These are phyloP conservation scores for Mycena belliarum DNA, from an alignment of 768 basidiomycete species.

Conservation along the genomic window DNA sequence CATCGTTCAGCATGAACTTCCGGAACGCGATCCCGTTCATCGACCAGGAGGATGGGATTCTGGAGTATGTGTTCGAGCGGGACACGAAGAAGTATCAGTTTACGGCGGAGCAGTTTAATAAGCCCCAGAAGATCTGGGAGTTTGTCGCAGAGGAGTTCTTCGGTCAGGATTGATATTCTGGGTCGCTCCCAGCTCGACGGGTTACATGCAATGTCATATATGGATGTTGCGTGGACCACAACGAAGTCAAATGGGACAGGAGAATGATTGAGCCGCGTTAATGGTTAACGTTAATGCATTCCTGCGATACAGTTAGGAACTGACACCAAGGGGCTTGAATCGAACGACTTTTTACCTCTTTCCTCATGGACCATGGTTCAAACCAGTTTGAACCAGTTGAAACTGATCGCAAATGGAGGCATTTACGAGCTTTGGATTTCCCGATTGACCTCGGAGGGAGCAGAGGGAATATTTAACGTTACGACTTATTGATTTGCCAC, in stretches of 20 bases:
- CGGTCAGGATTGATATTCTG: neutral
- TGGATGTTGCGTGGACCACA: no score
- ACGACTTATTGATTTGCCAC: no score
- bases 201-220: no score
- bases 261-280: no score
- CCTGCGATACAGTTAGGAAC: no score
- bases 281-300: no score
- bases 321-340: no score
- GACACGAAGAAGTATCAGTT: slow-evolving; percentile 23
- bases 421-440: neutral
- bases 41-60: slow-evolving; percentile 18
- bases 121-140: slow-evolving; percentile 19
- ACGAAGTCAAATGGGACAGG: no score
- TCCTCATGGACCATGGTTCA: no score
- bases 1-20: slow-evolving; percentile 16
- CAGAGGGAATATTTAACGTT: no score
- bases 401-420: neutral
- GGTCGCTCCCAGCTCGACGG: no score
- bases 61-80: slow-evolving; percentile 22
- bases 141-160: slow-evolving; percentile 20
- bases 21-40: slow-evolving; percentile 20
- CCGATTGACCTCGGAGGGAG: no score
- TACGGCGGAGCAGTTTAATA: slow-evolving; percentile 13
- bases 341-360: neutral
- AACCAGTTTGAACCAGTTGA: neutral